Percentiles rank a stretch among this genome's conserved stretches.
phyloP scores from a whole-genome alignment of 306 rosid genomes.

The Cicer pinnatifidum region DNA sequence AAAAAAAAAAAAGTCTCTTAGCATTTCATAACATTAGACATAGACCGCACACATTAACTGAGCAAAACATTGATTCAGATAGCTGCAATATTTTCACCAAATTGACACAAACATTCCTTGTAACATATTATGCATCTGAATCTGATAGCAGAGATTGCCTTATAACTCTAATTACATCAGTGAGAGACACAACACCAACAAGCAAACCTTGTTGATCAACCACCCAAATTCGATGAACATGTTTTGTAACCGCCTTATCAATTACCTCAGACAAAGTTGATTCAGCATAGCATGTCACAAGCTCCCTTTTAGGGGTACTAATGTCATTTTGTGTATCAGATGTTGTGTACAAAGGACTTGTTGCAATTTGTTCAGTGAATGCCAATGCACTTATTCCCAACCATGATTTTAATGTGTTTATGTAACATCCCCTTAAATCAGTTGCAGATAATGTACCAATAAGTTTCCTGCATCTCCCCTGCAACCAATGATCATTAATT shows the following conservation, averaged over 20 bases:
- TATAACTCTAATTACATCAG: slow-evolving; percentile 69
- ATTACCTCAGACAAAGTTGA: slow-evolving; percentile 59
- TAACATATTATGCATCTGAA: slow-evolving; percentile 4
- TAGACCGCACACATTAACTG: too few species aligned
- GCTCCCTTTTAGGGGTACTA: slow-evolving; percentile 49
- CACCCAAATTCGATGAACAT: slow-evolving; percentile 87
- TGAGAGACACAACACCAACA: slow-evolving; percentile 68
- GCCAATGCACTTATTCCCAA: slow-evolving; percentile 62
- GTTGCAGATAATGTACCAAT: slow-evolving; percentile 80
- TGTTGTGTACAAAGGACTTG: slow-evolving; percentile 48
- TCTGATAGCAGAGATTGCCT: slow-evolving; percentile 55
- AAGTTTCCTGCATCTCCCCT: slow-evolving; percentile 73
- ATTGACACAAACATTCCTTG: background rate
- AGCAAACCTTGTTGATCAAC: slow-evolving; percentile 77
- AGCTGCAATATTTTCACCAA: background rate
- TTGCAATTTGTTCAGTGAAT: slow-evolving; percentile 56
- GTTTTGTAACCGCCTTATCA: slow-evolving; percentile 62
- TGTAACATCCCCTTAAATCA: slow-evolving; percentile 72
- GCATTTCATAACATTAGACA: too few species aligned
- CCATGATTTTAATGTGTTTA: slow-evolving; percentile 77
- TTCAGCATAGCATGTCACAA: slow-evolving; percentile 61
- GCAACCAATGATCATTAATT: slow-evolving; percentile 3
- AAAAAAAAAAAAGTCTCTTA: too few species aligned
- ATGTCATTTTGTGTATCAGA: slow-evolving; percentile 15
- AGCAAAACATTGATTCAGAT: background rate